These are phyloP conservation scores for Meyerozyma guilliermondii DNA, from an alignment of 1,139 yeast species.

Conservation along the genomic window DNA sequence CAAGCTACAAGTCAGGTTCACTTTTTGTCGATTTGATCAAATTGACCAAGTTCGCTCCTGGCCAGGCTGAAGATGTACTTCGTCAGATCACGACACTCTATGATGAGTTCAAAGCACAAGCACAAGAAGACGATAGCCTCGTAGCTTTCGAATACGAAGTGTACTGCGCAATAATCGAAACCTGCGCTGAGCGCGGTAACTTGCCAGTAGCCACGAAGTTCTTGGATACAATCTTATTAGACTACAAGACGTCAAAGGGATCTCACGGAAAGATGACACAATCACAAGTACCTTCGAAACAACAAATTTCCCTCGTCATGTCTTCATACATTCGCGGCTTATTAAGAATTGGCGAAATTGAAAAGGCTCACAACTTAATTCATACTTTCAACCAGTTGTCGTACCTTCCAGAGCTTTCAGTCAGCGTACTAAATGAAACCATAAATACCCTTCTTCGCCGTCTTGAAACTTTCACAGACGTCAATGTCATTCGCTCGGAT, in stretches of 20 bases:
- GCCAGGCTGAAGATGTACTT: conserved; percentile 16
- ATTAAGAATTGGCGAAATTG: conserved; percentile 12
- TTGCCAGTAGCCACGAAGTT: conserved; percentile 48
- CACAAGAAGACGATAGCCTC: conserved; percentile 3
- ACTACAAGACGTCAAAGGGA: conserved; percentile 18
- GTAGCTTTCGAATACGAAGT: conserved; percentile 36
- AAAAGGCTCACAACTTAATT: conserved; percentile 24
- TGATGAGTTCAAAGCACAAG: conserved; percentile 15
- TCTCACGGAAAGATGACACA: conserved; percentile 6
- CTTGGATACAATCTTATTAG: conserved; percentile 41
- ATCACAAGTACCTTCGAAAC: conserved; percentile 13
- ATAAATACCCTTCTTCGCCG: conserved; percentile 21
- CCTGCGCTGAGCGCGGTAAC: conserved; percentile 48
- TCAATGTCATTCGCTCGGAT: conserved; percentile 4
- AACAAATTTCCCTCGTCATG: conserved; percentile 24
- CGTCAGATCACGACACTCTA: conserved; percentile 25
- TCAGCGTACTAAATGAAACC: conserved; percentile 26
- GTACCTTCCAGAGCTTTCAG: conserved; percentile 36
- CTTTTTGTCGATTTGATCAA: conserved; percentile 16
- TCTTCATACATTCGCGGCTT: conserved; percentile 28
- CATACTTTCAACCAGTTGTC: conserved; percentile 25
- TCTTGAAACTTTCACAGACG: conserved; percentile 12
- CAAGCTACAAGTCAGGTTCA: conserved; percentile 1
- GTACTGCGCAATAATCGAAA: conserved; percentile 46
- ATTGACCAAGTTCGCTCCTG: conserved; percentile 18